Conservation (phyloP, 176 grass and related monocot species). For the Oryza officinalis region DNA sequence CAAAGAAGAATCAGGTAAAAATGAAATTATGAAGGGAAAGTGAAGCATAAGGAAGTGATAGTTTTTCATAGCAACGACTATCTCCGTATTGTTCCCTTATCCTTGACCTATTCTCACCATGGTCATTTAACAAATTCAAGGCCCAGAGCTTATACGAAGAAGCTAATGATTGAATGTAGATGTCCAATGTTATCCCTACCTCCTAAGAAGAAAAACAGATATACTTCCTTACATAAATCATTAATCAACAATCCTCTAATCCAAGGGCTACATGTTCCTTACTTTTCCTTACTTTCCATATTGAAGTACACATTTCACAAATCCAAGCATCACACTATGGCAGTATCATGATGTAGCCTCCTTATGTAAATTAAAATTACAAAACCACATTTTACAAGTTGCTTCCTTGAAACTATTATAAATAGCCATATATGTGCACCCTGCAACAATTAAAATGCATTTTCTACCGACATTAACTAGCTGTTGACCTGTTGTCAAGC, state of each 20-base stretch:
- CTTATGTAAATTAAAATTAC: neutral
- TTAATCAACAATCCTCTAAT: constrained; percentile 1
- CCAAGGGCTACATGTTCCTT: neutral
- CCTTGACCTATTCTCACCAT: neutral
- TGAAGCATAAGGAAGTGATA: neutral
- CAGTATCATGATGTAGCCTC: neutral
- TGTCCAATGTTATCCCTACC: neutral
- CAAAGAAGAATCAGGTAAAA: constrained; percentile 31
- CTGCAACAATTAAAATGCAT: neutral
- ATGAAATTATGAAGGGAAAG: neutral
- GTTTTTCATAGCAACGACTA: neutral
- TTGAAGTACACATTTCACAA: neutral
- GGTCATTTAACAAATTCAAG: neutral
- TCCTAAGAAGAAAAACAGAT: neutral
- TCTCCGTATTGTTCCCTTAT: neutral
- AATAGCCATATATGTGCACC: neutral
- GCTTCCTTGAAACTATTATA: neutral
- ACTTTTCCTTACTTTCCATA: neutral
- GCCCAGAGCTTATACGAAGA: neutral
- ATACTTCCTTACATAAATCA: neutral
- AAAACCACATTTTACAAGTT: neutral
- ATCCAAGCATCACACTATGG: neutral
- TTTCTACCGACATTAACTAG: too few species aligned
- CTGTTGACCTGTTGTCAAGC: neutral
- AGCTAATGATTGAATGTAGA: neutral